Percentiles rank a stretch among this genome's conserved stretches.
Conservation (phyloP, 1,284 basidiomycete species). For the Moniliophthora roreri region DNA sequence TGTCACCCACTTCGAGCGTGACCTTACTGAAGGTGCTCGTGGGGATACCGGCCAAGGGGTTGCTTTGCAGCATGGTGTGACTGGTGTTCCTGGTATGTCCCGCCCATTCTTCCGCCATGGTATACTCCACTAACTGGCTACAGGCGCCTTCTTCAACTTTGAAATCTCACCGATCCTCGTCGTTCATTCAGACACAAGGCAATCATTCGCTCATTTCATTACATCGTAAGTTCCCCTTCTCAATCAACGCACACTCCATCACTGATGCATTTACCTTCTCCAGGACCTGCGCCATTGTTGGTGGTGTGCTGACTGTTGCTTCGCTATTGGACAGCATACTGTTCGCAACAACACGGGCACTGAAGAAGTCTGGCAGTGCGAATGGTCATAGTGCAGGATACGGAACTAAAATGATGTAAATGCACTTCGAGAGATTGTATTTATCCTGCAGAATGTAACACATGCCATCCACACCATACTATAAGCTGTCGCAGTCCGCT, state of each 20-base stretch:
- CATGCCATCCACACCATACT: not conserved
- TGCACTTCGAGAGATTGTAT: not conserved
- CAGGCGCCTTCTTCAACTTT: constrained; percentile 91
- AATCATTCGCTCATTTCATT: constrained; percentile 96
- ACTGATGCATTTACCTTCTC: not conserved
- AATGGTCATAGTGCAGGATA: not conserved
- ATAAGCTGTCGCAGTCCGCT: no score
- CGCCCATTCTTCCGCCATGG: constrained; percentile 5
- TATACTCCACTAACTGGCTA: constrained; percentile 1
- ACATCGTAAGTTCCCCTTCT: constrained; percentile 71
- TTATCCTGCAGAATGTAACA: constrained; percentile 1
- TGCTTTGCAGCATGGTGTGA: constrained; percentile 78
- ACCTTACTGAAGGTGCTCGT: constrained; percentile 62
- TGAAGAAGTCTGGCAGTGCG: constrained; percentile 58
- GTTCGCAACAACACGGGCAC: constrained; percentile 69
- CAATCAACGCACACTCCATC: not conserved
- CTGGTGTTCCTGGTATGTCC: constrained; percentile 72
- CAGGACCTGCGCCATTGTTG: constrained; percentile 96
- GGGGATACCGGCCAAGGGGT: constrained; percentile 72
- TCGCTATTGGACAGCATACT: constrained; percentile 88
- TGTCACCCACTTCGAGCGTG: constrained; percentile 94
- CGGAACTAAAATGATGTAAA: constrained; percentile 8
- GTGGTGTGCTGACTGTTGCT: constrained; percentile 94
- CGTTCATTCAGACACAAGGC: constrained; percentile 86
- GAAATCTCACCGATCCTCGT: constrained; percentile 98